Evolutionary conservation across 2,329 filamentous ascomycete genomes (phyloP).

Genomic region (Monilinia aucupariae): DNA sequence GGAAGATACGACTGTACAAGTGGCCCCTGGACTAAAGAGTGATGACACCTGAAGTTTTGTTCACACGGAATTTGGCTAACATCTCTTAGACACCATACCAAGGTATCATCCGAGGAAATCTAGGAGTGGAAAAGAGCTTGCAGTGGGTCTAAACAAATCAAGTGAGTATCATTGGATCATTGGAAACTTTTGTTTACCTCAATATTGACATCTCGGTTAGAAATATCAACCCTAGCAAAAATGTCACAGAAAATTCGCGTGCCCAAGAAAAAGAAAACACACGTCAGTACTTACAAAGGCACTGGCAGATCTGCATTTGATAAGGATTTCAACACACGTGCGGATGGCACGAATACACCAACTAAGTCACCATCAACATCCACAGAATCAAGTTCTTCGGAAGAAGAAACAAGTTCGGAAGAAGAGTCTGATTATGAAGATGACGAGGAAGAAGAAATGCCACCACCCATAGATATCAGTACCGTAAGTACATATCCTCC

Average conservation of each 20-base stretch:
- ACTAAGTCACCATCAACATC: slow-evolving; percentile 23
- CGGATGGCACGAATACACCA: slow-evolving; percentile 20
- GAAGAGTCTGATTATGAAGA: slow-evolving; percentile 36
- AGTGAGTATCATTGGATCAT: slow-evolving; percentile 25
- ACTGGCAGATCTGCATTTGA: slow-evolving; percentile 24
- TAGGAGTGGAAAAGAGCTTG: slow-evolving; percentile 31
- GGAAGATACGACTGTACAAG: slow-evolving; percentile 27
- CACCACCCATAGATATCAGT: slow-evolving; percentile 28
- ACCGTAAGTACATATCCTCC: slow-evolving; percentile 27
- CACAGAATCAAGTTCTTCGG: slow-evolving; percentile 33
- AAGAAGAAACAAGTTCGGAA: slow-evolving; percentile 33
- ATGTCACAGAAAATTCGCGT: slow-evolving; percentile 26
- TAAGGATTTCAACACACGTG: slow-evolving; percentile 24
- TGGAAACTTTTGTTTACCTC: slow-evolving; percentile 8
- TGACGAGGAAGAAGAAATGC: slow-evolving; percentile 28
- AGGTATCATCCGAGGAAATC: slow-evolving; percentile 34
- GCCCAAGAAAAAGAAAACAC: slow-evolving; percentile 26
- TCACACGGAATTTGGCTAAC: slow-evolving; percentile 9
- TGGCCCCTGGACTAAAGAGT: slow-evolving; percentile 33
- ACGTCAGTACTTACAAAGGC: slow-evolving; percentile 30
- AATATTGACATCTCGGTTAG: slow-evolving; percentile 20
- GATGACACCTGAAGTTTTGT: slow-evolving; percentile 13
- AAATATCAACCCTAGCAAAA: slow-evolving; percentile 23
- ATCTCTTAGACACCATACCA: slow-evolving; percentile 30
- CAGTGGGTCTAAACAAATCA: slow-evolving; percentile 31